A percentile compares a stretch with the other conserved stretches of the same genome.
phyloP scores from a whole-genome alignment of 495 filamentous ascomycete species.

The Polyplosphaeria fusca region DNA sequence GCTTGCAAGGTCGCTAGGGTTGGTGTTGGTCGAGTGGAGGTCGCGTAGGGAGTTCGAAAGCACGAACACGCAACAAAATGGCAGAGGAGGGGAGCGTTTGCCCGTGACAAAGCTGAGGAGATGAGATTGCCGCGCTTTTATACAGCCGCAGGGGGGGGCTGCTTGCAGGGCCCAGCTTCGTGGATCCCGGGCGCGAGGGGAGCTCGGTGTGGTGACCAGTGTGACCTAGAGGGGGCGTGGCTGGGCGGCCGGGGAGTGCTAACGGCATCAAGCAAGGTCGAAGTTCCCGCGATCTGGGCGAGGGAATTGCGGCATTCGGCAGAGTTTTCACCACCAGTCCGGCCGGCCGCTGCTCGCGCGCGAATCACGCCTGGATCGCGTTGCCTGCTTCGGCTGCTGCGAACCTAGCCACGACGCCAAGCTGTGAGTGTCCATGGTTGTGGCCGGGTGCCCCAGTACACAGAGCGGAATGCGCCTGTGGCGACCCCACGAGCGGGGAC shows the following conservation, averaged over 20 bases:
- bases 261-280: background rate
- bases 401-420: background rate
- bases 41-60: too few species aligned
- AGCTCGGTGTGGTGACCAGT: background rate
- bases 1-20: too few species aligned
- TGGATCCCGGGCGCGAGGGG: background rate
- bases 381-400: background rate
- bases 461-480: too few species aligned
- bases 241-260: constrained; percentile 1
- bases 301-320: background rate
- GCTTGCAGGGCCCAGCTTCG: background rate
- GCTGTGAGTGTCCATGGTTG: background rate
- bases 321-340: background rate
- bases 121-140: too few species aligned
- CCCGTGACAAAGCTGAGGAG: too few species aligned
- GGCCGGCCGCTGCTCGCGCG: constrained; percentile 11
- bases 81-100: too few species aligned
- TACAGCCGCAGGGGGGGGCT: background rate
- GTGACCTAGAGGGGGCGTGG: background rate
- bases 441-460: background rate
- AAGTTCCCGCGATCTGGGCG: background rate
- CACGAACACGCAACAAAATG: too few species aligned
- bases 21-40: too few species aligned
- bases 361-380: background rate
- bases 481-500: too few species aligned